phyloP scores from a whole-genome alignment of 805 yeast genomes.

The Wickerhamomyces alni region DNA sequence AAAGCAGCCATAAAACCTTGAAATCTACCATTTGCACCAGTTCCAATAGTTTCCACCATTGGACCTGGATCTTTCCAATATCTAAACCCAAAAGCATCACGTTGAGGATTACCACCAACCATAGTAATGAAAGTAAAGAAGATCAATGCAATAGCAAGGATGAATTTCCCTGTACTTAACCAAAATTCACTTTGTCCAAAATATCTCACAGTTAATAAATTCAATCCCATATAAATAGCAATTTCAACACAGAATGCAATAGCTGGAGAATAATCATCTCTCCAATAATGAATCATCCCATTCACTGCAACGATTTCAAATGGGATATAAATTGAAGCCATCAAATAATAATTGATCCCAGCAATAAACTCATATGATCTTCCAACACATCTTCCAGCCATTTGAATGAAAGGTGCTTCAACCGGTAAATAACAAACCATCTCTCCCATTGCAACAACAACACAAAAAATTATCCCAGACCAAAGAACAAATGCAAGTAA shows the following conservation, averaged over 20 bases:
- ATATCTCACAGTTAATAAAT: constrained; percentile 60
- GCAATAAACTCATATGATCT: constrained; percentile 63
- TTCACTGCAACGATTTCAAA: constrained; percentile 76
- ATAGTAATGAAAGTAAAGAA: constrained; percentile 69
- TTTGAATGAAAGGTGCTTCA: constrained; percentile 64
- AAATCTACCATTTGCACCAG: constrained; percentile 54
- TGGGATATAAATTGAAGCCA: constrained; percentile 69
- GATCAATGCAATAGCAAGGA: constrained; percentile 64
- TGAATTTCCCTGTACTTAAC: constrained; percentile 61
- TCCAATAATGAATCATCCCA: constrained; percentile 71
- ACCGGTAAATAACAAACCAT: constrained; percentile 68
- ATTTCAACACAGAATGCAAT: constrained; percentile 60
- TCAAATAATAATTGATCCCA: constrained; percentile 70
- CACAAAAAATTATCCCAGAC: constrained; percentile 57
- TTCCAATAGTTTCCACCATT: constrained; percentile 46
- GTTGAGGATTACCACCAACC: constrained; percentile 79
- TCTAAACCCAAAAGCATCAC: constrained; percentile 49
- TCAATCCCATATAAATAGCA: constrained; percentile 51
- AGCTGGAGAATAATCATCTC: constrained; percentile 65
- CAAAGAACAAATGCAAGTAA: constrained; percentile 56
- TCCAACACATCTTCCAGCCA: constrained; percentile 71
- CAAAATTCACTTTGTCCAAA: constrained; percentile 81
- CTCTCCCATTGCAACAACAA: constrained; percentile 68
- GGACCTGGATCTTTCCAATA: constrained; percentile 44
- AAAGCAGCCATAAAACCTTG: constrained; percentile 67